Percentiles rank a stretch among this genome's conserved stretches.
These are phyloP conservation scores for Dactylellina cionopaga DNA, from an alignment of 2,329 filamentous ascomycete species.

Conservation along the genomic window DNA sequence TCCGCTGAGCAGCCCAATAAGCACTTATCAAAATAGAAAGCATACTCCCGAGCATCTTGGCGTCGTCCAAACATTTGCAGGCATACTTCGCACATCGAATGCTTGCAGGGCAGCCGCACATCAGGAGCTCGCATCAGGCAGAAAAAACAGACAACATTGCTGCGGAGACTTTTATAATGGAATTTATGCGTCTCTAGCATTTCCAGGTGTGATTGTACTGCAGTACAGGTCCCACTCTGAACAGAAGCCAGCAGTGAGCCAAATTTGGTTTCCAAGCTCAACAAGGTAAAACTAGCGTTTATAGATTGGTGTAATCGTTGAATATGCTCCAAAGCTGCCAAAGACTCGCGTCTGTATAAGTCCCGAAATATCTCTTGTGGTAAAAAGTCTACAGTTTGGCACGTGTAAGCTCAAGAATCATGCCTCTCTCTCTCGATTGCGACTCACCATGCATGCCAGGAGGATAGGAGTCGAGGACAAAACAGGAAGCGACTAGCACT, in stretches of 20 bases:
- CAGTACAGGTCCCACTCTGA: background rate
- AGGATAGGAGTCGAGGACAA: conserved; percentile 8
- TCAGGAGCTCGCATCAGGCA: conserved; percentile 10
- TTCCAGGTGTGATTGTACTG: background rate
- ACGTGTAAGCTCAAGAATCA: background rate
- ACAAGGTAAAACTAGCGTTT: background rate
- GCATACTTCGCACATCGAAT: conserved; percentile 12
- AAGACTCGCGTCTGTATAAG: background rate
- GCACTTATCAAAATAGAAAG: background rate
- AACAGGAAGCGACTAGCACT: conserved; percentile 1
- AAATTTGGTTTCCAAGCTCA: conserved; percentile 1
- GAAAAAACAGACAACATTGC: background rate
- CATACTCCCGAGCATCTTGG: background rate
- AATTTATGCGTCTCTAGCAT: background rate
- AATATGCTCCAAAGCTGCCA: background rate
- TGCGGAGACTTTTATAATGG: background rate
- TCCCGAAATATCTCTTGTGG: conserved; percentile 6
- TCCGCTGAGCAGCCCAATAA: background rate
- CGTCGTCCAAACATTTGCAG: conserved; percentile 5
- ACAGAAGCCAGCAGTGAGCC: background rate
- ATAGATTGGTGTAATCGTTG: background rate
- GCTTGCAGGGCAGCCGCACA: conserved; percentile 4
- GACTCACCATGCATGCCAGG: conserved; percentile 22
- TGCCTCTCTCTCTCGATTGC: no score
- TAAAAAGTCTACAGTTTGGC: background rate